A percentile compares a stretch with the other conserved stretches of the same genome.
These are phyloP conservation scores for Oxytropis ochrocephala DNA, from an alignment of 306 rosid genomes.

Conservation along the genomic window DNA sequence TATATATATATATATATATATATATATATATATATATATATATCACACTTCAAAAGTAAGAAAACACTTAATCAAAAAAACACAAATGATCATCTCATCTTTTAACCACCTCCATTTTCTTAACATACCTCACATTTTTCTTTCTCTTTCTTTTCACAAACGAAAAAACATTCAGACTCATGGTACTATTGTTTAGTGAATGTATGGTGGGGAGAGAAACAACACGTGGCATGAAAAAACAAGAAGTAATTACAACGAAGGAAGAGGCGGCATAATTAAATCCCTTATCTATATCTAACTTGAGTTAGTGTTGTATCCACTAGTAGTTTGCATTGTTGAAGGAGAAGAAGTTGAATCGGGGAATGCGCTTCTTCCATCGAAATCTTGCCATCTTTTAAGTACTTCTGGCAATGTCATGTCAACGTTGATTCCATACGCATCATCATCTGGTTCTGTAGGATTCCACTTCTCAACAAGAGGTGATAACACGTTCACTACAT, in stretches of 20 bases:
- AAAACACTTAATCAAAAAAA: too few species aligned
- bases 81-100: too few species aligned
- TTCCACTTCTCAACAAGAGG: conserved; percentile 79
- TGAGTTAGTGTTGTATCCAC: conserved; percentile 35
- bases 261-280: background rate
- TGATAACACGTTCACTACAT: conserved; percentile 65
- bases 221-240: background rate
- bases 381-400: conserved; percentile 61
- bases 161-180: background rate
- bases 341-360: conserved; percentile 20
- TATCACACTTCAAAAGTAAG: too few species aligned
- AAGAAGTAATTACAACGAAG: background rate
- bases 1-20: too few species aligned
- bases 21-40: too few species aligned
- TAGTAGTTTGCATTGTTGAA: conserved; percentile 1
- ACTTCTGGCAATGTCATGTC: conserved; percentile 59
- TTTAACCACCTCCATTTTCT: background rate
- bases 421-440: conserved; percentile 42
- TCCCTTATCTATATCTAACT: background rate
- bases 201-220: background rate
- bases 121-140: background rate
- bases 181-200: background rate
- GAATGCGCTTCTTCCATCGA: conserved; percentile 33
- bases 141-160: background rate
- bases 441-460: conserved; percentile 48